A percentile compares a stretch with the other conserved stretches of the same genome.
phyloP scores from a whole-genome alignment of 352 stramenopile genomes.

The Phytophthora nicotianae region DNA sequence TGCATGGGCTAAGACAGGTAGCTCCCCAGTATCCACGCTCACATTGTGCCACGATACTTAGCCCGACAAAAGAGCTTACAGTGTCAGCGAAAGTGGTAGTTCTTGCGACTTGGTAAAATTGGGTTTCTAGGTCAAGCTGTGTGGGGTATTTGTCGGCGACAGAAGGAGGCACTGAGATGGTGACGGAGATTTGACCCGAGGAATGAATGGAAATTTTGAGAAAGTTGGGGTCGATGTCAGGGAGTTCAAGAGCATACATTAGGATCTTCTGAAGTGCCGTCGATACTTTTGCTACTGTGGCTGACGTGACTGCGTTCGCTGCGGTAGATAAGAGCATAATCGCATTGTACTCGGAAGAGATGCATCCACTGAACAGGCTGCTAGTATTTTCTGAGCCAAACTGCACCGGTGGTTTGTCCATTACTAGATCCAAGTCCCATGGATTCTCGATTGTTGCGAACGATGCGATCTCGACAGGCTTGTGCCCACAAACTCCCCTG shows the following conservation, averaged over 20 bases:
- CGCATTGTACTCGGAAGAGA: slow-evolving; percentile 4
- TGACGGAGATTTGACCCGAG: slow-evolving; percentile 2
- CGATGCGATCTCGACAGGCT: background rate
- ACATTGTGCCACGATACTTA: background rate
- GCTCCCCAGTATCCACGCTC: background rate
- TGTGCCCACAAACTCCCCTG: background rate
- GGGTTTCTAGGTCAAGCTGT: background rate
- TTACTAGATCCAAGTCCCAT: background rate
- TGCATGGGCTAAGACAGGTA: background rate
- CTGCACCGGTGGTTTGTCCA: background rate
- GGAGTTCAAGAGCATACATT: slow-evolving; percentile 1
- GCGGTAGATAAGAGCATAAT: background rate
- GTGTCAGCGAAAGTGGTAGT: background rate
- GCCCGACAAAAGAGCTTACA: background rate
- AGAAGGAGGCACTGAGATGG: slow-evolving; percentile 5
- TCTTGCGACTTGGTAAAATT: background rate
- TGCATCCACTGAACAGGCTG: slow-evolving; percentile 9
- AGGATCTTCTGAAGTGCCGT: slow-evolving; percentile 6
- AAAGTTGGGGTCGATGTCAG: slow-evolving; percentile 16
- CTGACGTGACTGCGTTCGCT: background rate
- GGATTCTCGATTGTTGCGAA: background rate
- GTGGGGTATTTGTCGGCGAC: slow-evolving; percentile 1
- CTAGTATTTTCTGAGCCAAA: background rate
- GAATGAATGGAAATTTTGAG: slow-evolving; percentile 1
- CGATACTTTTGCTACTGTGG: background rate